Evolutionary conservation across 164 flowering plant species (phyloP).

Genomic region (Macadamia integrifolia): DNA sequence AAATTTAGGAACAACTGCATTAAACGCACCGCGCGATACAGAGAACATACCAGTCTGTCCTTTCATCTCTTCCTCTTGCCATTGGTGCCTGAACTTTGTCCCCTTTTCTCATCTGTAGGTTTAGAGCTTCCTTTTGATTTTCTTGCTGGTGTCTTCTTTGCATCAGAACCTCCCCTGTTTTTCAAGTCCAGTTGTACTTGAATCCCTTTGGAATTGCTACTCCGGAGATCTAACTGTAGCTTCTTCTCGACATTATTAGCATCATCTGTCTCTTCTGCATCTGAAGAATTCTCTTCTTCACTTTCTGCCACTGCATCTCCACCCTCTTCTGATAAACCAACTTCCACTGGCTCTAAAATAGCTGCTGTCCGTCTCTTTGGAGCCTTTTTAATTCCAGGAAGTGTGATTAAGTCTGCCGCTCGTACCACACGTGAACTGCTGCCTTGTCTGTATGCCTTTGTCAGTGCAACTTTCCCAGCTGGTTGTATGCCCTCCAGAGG

Average conservation of each 20-base stretch:
- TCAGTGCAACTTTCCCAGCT: constrained; percentile 80
- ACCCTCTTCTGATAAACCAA: constrained; percentile 32
- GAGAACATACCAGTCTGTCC: background rate
- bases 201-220: constrained; percentile 46
- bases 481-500: constrained; percentile 80
- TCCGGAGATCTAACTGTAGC: constrained; percentile 54
- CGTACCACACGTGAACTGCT: constrained; percentile 61
- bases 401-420: constrained; percentile 69
- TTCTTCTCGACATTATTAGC: constrained; percentile 34
- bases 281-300: background rate
- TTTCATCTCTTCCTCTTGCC: constrained; percentile 67
- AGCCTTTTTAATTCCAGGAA: constrained; percentile 85
- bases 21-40: too few species aligned
- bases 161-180: constrained; percentile 16
- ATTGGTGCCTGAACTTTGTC: constrained; percentile 46
- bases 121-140: constrained; percentile 46
- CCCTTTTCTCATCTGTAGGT: constrained; percentile 29
- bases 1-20: too few species aligned
- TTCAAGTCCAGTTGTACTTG: background rate
- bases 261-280: constrained; percentile 8
- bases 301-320: constrained; percentile 19
- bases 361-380: constrained; percentile 91
- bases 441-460: constrained; percentile 82
- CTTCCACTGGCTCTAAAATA: constrained; percentile 70
- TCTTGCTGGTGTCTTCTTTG: constrained; percentile 46